Evolutionary conservation across 169 alveolate species (phyloP), one percentile per base, ranked within the genome.

Genomic region (Eimeria sp.): DNA sequence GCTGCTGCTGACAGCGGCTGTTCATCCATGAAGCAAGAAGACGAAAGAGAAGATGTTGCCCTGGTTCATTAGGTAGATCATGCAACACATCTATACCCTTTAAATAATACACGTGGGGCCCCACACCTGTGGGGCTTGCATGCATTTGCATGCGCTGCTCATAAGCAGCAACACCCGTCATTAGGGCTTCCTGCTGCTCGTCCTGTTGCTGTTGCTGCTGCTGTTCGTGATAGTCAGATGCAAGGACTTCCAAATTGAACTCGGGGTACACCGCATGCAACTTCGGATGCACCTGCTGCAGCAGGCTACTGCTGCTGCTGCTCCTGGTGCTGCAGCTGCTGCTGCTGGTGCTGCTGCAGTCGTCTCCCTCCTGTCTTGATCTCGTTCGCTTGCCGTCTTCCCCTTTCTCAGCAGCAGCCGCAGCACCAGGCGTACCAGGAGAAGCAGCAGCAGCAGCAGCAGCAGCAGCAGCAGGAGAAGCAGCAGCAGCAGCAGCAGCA

Each of bases 11-110:
- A 14, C 61, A 54, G 61, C 61, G 61, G 61, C 61, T 54, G 61
- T 54, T 54, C 10, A 54, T 67, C 78, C 78, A 67, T 10, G 78
- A 25, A 10, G 78, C 13, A 13, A 67, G 45, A 6, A 67, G 78
- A 30, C 45, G 78, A 25, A 67, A 67, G 78, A 67, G 78, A 67
- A 67, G 78, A 30, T 67, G 78, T 25, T 67, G 78, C 78, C 78
- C 78, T 18, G 78, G 78, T 4, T 67, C 78, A 25, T 67, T 67
- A 10, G 78, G 78, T 0, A 67, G 78, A 18, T 67, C 78, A 25
- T 67, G 78, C 25, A 67, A 25, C 14, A 67, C 78, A 25, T 67
- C 78, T 9, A 67, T 67, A 11, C 78, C 78, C 78, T 25, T 67
- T 9, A 30, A 25, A 9, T 14, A 13, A 67, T 14, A n/a, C 45